Base-by-base conservation (phyloP, 208 protist genomes). In the Wallacemonas rigidus region DNA sequence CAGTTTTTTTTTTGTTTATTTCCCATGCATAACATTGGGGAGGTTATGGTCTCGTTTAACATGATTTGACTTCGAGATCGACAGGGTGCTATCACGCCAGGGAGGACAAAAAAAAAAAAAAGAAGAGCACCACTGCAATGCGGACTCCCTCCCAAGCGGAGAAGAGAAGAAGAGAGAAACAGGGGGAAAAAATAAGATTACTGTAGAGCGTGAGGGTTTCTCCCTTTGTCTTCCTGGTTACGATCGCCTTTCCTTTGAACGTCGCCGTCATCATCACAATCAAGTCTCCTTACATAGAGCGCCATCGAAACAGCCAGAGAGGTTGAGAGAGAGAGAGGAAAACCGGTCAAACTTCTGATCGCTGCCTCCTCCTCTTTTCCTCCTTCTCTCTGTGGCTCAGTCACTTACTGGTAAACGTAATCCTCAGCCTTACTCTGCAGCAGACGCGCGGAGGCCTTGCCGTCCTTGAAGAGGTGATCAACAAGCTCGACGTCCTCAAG, bases 381-480 rank as follows among this genome's bases (percentile, higher is more conserved):
- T 48, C 36, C 44, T 39, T 1, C 41, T 43, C 15, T 64, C 54
- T 56, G 40, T 8, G 43, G 8, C 26, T 6, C 0, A 8, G 3
- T 40, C 11, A 12, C 12, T 83, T 89, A 97, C 82, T 98, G 91
- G 73, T 96, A 95, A 15, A 98, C 90, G 83, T 94, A 98, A 43
- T 97, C 88, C n/a, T 95, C 88, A 14, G 91, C 89, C 68, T 94
- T 79, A 35, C 89, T 90, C 17, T 95, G 87, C 69, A 97, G 85
- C 45, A 92, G 71, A 17, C 88, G 76, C 51, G 95, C 96, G n/a
- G 97, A 98, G 7, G 91, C 85, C 86, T 99, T 99, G 6, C 95
- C 98, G 74, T 99, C 98, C 77, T 97, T 96, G 87, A 99, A 99
- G 48, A 99, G 89, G n/a, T 82, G 71, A 71, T 97, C 72, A 12